A percentile compares a stretch with the other conserved stretches of the same genome.
Conservation (phyloP, 2,329 filamentous ascomycete species). For the Ampelomyces quisqualis region DNA sequence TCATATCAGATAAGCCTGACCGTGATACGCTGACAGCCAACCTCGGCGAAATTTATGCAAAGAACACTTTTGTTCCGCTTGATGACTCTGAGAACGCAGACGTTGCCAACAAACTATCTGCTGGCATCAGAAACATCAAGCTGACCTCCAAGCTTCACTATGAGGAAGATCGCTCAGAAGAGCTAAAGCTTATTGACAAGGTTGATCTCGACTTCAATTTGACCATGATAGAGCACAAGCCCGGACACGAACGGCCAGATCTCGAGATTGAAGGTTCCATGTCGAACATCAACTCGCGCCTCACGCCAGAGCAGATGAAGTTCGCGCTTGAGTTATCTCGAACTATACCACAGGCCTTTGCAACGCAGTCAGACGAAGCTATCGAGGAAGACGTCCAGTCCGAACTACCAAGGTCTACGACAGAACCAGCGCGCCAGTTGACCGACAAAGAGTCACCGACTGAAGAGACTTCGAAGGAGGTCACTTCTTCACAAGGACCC, state of each 20-base stretch:
- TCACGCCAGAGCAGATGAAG: constrained; percentile 89
- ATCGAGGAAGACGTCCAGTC: constrained; percentile 70
- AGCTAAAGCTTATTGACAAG: constrained; percentile 94
- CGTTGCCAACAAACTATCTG: constrained; percentile 83
- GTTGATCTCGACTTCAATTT: constrained; percentile 93
- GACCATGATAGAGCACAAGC: constrained; percentile 83
- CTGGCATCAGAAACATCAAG: constrained; percentile 88
- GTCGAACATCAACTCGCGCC: constrained; percentile 85
- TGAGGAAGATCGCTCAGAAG: constrained; percentile 68
- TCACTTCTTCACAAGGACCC: constrained; percentile 55
- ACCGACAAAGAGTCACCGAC: constrained; percentile 41
- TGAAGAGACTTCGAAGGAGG: constrained; percentile 49
- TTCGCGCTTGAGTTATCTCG: constrained; percentile 85
- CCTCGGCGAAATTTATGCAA: constrained; percentile 93
- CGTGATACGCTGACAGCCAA: constrained; percentile 89
- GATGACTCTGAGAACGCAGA: constrained; percentile 73
- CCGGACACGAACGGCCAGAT: constrained; percentile 77
- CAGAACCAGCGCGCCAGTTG: constrained; percentile 52
- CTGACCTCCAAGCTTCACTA: constrained; percentile 90
- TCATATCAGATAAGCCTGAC: constrained; percentile 67
- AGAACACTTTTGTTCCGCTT: constrained; percentile 85
- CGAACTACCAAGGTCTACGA: constrained; percentile 63
- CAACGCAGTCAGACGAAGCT: constrained; percentile 68
- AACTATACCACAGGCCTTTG: constrained; percentile 85
- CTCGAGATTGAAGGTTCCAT: constrained; percentile 88